Base-by-base conservation (phyloP, 1,139 yeast species). In the Eremothecium sinecaudum region DNA sequence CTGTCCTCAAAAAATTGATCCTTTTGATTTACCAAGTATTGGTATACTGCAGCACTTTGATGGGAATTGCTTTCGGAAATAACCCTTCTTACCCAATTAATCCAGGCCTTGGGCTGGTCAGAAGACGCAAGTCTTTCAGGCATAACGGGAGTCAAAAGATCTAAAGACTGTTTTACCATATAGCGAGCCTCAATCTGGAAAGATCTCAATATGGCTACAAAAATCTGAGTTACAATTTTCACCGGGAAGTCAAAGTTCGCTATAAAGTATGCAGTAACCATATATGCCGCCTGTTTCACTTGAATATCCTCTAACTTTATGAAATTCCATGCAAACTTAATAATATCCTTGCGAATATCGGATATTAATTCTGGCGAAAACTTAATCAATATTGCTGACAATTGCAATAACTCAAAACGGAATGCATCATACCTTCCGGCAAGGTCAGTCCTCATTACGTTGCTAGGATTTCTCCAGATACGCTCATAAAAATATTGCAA, bases 281-380 rank as follows among this genome's bases (percentile, higher is more conserved):
- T 86, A 55, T 87, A 87, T 0, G 97, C 97, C 4, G 92, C 83
- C 48, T 86, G 95, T 53, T 92, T 92, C 26, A 94, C 78, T 34
- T 86, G 74, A 38, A 78, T 73, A 52, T 92, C 99, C 45, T 87
- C 97, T 30, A 87, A 62, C 47, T 84, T 84, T 51, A 90, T 80
- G 51, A 79, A 83, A 46, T 82, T 82, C 98, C 98, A 92, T 46
- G 90, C 82, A 61, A 87, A 90, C 55, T 84, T 86, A 58, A 90
- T 83, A 30, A 90, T 74, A 47, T 86, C 95, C 50, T 86, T 90
- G 31, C 86, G 70, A 44, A 74, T 70, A n/a, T 73, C 79, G 6
- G 71, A 63, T 12, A 84, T 68, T 15, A 67, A 57, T 1, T 63
- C 57, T 0, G 94, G 74, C 2, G 84, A 79, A 60, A 75, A 70